Base-by-base conservation (phyloP, 768 basidiomycete species). In the Pisolithus microcarpus region DNA sequence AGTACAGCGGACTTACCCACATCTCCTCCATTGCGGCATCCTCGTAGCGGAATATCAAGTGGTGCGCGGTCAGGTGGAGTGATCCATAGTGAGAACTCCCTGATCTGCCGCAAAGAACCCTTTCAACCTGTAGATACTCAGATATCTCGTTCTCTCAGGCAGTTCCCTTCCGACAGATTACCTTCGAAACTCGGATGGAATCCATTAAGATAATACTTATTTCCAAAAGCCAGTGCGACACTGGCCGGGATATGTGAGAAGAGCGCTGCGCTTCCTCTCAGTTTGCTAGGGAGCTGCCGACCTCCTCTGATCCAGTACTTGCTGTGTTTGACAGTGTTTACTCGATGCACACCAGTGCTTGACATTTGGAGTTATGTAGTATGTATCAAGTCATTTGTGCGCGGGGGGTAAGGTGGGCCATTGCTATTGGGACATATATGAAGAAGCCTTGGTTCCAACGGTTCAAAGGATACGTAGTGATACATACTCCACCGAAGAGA, bases 41-140 rank as follows among this genome's bases (percentile, higher is more conserved):
- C 52, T 85, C 80, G 58, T 83, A 84, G 38, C 78, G 80, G 70
- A 95, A 94, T 67, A 98, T 94, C 59, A 97, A 78, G 70, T 98
- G 94, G 71, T 98, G 94, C 2, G 92, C 87, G 21, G 94, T 97
- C 51, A 99, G 74, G 71, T 97, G 94, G 30, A 98, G 71, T 5
- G 91, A 90, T 40, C 94, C 94, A 18, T 68, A 64, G 6, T 73
- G 73, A 28, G 76, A 75, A 55, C 65, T 67, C 44, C 81, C 84
- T 49, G 76, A 72, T 67, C 84, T 88, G 51, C 77, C 78, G 65
- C 81, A 88, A 24, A 78, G 58, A 30, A 91, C 87, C 38, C 75
- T 73, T 63, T 83, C 81, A 48, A 91, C 87, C 88, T 91, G 61
- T 18, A 49, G 34, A 39, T 39, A 21, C 21, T 61, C 11, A 55